These are phyloP conservation scores for Purpureocillium takamizusanense DNA, from an alignment of 2,329 filamentous ascomycete genomes.

Conservation along the genomic window DNA sequence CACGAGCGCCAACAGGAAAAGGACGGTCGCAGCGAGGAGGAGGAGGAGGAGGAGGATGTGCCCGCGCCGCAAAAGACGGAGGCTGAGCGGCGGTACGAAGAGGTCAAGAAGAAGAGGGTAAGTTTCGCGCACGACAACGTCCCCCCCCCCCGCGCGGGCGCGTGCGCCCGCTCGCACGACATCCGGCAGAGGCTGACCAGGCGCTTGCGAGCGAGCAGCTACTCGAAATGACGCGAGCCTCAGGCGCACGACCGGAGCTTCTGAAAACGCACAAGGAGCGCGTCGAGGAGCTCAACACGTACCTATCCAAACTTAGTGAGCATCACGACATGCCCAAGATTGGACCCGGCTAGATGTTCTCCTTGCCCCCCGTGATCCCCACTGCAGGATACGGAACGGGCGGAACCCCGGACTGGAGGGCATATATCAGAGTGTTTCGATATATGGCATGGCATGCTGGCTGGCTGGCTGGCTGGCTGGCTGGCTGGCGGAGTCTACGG, in stretches of 20 bases:
- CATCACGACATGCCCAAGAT: slow-evolving; percentile 92
- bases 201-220: slow-evolving; percentile 51
- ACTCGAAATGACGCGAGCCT: slow-evolving; percentile 63
- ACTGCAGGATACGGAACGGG: too few species aligned
- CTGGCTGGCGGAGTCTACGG: too few species aligned
- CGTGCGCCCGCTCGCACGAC: too few species aligned
- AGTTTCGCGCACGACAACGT: slow-evolving; percentile 19
- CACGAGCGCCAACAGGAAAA: too few species aligned
- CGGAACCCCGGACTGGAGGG: too few species aligned
- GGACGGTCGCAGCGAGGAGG: too few species aligned
- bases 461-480: too few species aligned
- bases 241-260: slow-evolving; percentile 56
- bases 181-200: too few species aligned
- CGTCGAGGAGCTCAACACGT: slow-evolving; percentile 91
- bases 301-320: slow-evolving; percentile 84
- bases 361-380: too few species aligned
- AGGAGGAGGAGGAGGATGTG: slow-evolving; percentile 20
- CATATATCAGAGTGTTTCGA: too few species aligned
- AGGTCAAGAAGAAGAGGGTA: slow-evolving; percentile 72
- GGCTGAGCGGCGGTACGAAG: slow-evolving; percentile 71
- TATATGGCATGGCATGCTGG: too few species aligned
- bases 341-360: slow-evolving; percentile 39
- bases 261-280: slow-evolving; percentile 95
- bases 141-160: too few species aligned
- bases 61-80: slow-evolving; percentile 61